Conservation (phyloP, 2,329 filamentous ascomycete genomes). For the Seiridium unicorne region DNA sequence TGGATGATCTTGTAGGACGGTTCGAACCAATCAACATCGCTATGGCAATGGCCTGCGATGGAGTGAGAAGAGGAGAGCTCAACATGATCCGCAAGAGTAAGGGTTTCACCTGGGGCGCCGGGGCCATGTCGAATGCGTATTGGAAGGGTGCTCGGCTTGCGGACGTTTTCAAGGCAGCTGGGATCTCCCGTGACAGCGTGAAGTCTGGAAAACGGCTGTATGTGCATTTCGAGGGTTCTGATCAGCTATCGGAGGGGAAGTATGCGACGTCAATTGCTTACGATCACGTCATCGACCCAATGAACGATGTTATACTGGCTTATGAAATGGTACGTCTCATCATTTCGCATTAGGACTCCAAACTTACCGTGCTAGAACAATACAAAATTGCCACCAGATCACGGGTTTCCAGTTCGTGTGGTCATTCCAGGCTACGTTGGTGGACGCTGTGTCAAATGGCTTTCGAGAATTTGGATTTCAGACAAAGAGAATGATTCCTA, state of each 20-base stretch:
- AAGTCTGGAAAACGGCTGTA: slow-evolving; percentile 7
- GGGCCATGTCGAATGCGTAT: slow-evolving; percentile 45
- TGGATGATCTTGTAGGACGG: background rate
- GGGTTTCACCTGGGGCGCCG: slow-evolving; percentile 46
- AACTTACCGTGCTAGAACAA: slow-evolving; percentile 26
- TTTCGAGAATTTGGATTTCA: slow-evolving; percentile 37
- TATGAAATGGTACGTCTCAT: slow-evolving; percentile 34
- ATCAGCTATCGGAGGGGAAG: slow-evolving; percentile 39
- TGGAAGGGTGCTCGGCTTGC: slow-evolving; percentile 47
- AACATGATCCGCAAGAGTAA: slow-evolving; percentile 48
- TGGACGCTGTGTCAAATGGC: slow-evolving; percentile 46
- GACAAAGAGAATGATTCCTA: slow-evolving; percentile 38
- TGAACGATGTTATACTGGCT: slow-evolving; percentile 47
- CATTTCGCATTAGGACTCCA: too few species aligned
- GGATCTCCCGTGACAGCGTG: slow-evolving; percentile 32
- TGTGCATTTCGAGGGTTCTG: slow-evolving; percentile 49
- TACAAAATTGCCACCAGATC: slow-evolving; percentile 38
- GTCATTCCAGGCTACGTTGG: slow-evolving; percentile 42
- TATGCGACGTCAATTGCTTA: slow-evolving; percentile 32
- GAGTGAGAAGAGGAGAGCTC: slow-evolving; percentile 47
- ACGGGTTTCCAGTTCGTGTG: slow-evolving; percentile 41
- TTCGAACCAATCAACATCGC: background rate
- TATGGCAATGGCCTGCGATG: background rate
- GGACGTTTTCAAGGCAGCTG: slow-evolving; percentile 41
- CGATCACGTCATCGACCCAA: slow-evolving; percentile 44